Evolutionary conservation across 352 stramenopile genomes (phyloP), one percentile per base, ranked within the genome.

Genomic region (Phytophthora macrochlamydospora): DNA sequence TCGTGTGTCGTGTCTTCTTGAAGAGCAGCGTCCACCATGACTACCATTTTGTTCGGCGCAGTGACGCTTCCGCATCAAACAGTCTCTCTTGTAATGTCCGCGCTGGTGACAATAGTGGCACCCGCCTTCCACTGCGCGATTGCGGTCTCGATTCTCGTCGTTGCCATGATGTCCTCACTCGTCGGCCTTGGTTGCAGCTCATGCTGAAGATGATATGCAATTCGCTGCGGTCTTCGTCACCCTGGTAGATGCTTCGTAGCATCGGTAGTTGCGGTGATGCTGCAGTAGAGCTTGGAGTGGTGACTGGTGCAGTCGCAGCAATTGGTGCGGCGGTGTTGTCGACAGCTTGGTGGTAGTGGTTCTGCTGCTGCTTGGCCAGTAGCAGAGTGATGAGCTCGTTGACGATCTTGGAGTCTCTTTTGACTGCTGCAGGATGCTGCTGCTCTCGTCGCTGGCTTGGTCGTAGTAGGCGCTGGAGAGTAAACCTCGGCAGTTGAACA

Each of bases 401-500:
- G 18, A 24, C 18, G 18, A 24, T 24, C 18, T 24, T 24, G 46
- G 59, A 59, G 24, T 50, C 49, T 4, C 42, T 52, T 24, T 24
- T 24, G 18, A 24, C 28, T 59, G 43, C 44, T 67, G 54, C 28
- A 12, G 51, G 37, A 42, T 44, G 51, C 28, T 55, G 28, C 11
- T 37, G 52, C 32, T 52, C 13, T 46, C 29, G 1, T 56, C 12
- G 3, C 50, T n/a, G 7, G 44, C 29, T 49, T 28, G 32, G 30
- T 54, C 37, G 5, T 65, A 33, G 30, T 51, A 42, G 4, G 14
- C 7, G 38, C 28, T 60, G 12, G 43, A 38, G 40, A 67, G 49
- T 64, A 77, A 73, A n/a, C 51, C 59, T 35, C 71, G 70, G 49
- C 73, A 77, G 60, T 79, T 79, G 69, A 79, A 49, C 28, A 79